phyloP scores from a whole-genome alignment of 2,329 filamentous ascomycete species.

The Aaosphaeria pasadenensis region DNA sequence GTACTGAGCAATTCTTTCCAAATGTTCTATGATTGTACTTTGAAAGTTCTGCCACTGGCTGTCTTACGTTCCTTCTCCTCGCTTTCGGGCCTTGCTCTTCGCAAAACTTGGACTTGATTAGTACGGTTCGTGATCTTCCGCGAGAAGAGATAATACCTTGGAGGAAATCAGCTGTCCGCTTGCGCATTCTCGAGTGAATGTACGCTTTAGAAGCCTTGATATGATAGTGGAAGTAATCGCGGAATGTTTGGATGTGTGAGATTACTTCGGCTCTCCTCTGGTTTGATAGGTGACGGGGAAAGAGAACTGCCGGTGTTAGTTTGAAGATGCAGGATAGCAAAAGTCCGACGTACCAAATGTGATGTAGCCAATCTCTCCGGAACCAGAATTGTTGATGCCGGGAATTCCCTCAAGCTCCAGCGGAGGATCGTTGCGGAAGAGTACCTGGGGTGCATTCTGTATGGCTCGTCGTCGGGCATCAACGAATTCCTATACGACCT shows the following conservation, averaged over 20 bases:
- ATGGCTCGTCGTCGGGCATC: conserved; percentile 92
- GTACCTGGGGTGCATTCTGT: conserved; percentile 95
- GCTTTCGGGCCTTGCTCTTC: conserved; percentile 88
- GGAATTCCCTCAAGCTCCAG: conserved; percentile 85
- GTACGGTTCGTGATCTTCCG: conserved; percentile 6
- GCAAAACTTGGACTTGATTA: conserved; percentile 67
- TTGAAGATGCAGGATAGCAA: too few species aligned
- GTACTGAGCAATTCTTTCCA: background rate
- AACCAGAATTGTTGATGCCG: conserved; percentile 69
- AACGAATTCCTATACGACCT: conserved; percentile 70
- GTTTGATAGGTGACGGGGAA: conserved; percentile 87
- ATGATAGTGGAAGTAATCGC: conserved; percentile 99
- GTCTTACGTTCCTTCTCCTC: conserved; percentile 99
- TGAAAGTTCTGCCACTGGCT: conserved; percentile 91
- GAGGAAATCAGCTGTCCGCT: conserved; percentile 95
- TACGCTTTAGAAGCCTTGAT: conserved; percentile 99
- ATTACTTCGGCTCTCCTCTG: conserved; percentile 94
- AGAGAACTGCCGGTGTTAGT: conserved; percentile 63
- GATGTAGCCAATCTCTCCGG: conserved; percentile 91
- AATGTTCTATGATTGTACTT: conserved; percentile 50
- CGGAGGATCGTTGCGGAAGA: conserved; percentile 92
- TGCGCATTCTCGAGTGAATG: conserved; percentile 97
- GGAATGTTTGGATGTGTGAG: conserved; percentile 99
- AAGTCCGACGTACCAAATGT: conserved; percentile 73
- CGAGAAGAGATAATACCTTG: conserved; percentile 63